phyloP scores from a whole-genome alignment of 805 yeast species.

The Alloascoidea africana region DNA sequence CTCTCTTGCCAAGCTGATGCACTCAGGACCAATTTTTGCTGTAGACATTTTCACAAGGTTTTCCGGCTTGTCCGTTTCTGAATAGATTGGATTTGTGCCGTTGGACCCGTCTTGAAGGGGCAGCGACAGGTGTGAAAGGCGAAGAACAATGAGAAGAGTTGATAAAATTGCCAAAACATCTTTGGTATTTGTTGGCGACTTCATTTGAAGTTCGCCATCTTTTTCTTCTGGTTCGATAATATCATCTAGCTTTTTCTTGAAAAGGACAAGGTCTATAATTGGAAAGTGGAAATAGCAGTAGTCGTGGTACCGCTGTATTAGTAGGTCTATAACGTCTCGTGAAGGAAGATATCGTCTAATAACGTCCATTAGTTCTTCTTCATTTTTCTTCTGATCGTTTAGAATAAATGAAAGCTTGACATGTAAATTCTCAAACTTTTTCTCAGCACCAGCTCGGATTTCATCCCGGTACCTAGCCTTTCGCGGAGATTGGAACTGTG shows the following conservation, averaged over 20 bases:
- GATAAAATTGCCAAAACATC: not conserved
- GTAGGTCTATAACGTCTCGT: not conserved
- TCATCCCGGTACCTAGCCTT: not conserved
- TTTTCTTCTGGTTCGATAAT: not conserved
- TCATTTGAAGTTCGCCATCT: not conserved
- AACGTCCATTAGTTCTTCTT: not conserved
- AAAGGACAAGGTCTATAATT: not conserved
- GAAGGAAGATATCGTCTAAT: not conserved
- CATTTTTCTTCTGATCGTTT: not conserved
- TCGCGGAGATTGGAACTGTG: not conserved
- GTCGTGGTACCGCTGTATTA: not conserved
- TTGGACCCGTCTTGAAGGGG: not conserved
- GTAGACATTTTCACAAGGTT: not conserved
- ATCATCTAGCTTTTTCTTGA: not conserved
- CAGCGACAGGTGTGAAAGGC: not conserved
- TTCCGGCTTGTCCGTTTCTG: slow-evolving; percentile 1
- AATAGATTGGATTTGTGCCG: not conserved
- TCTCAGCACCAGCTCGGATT: not conserved
- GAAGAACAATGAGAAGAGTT: not conserved
- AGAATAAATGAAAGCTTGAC: not conserved
- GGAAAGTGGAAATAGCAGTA: not conserved
- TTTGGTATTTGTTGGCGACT: not conserved
- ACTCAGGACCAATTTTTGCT: not conserved
- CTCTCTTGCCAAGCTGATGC: slow-evolving; percentile 1
- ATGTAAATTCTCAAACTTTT: not conserved